Conservation (phyloP, 2,329 filamentous ascomycete genomes). For the Colletotrichum noveboracense region DNA sequence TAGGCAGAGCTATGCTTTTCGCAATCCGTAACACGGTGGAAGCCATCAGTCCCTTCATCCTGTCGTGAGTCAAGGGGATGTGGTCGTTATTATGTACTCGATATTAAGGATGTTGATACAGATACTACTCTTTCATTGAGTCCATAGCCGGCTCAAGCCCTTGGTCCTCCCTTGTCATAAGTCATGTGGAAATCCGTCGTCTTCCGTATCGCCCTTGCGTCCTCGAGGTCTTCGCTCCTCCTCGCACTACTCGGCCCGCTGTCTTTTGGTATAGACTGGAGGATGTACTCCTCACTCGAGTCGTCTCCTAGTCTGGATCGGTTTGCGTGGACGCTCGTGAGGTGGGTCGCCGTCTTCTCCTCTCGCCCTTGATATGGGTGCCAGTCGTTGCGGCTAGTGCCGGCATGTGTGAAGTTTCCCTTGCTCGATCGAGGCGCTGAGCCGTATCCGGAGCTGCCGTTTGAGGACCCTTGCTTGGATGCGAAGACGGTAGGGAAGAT, state of each 20-base stretch:
- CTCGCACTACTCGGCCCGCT: background rate
- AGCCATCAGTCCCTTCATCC: background rate
- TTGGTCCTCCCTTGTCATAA: slow-evolving; percentile 28
- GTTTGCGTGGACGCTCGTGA: slow-evolving; percentile 28
- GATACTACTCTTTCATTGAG: background rate
- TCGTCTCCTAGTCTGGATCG: slow-evolving; percentile 24
- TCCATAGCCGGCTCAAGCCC: background rate
- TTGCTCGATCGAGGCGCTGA: background rate
- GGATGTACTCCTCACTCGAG: slow-evolving; percentile 39
- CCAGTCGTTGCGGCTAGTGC: slow-evolving; percentile 33
- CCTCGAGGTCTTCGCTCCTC: slow-evolving; percentile 15
- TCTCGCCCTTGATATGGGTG: slow-evolving; percentile 35
- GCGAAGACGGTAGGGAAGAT: slow-evolving; percentile 39
- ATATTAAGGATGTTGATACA: background rate
- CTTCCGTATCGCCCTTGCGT: slow-evolving; percentile 35
- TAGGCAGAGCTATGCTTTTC: background rate
- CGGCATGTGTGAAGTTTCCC: slow-evolving; percentile 17
- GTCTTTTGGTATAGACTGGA: slow-evolving; percentile 26
- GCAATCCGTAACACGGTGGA: background rate
- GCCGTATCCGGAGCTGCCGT: slow-evolving; percentile 11
- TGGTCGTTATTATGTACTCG: background rate
- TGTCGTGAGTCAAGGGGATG: background rate
- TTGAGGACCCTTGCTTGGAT: slow-evolving; percentile 9
- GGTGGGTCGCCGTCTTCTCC: slow-evolving; percentile 29
- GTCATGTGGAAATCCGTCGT: slow-evolving; percentile 40